Percentiles rank a stretch among this genome's conserved stretches.
Conservation (phyloP, 2,329 filamentous ascomycete genomes). For the Microsporum canis region DNA sequence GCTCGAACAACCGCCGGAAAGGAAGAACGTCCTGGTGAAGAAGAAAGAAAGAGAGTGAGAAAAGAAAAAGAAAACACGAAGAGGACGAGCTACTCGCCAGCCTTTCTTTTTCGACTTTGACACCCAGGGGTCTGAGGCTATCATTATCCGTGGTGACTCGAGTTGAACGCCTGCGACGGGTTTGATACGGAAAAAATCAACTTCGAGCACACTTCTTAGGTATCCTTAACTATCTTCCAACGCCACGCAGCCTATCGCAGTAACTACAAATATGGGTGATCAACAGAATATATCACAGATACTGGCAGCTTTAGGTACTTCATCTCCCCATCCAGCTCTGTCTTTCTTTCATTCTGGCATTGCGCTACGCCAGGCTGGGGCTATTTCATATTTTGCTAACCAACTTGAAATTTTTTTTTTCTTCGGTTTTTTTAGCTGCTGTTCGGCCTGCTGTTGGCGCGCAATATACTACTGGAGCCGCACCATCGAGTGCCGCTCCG, state of each 20-base stretch:
- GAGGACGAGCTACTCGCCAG: not conserved
- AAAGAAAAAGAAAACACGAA: not conserved
- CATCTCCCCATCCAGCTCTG: not conserved
- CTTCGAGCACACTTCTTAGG: not conserved
- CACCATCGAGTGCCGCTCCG: constrained; percentile 23
- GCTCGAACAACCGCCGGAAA: not conserved
- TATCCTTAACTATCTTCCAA: not conserved
- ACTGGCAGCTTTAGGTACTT: constrained; percentile 13
- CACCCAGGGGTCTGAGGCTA: not conserved
- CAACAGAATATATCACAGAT: constrained; percentile 15
- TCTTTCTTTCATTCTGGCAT: not conserved
- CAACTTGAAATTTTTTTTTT: not conserved
- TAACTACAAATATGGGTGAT: constrained; percentile 9
- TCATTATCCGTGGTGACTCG: not conserved
- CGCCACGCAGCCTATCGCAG: constrained; percentile 3
- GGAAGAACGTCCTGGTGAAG: not conserved
- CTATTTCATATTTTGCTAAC: not conserved
- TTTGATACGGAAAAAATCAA: not conserved
- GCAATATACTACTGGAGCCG: not conserved
- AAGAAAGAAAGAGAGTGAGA: not conserved
- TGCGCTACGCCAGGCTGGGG: not conserved
- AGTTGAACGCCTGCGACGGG: not conserved
- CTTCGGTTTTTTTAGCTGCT: constrained; percentile 29
- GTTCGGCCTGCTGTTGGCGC: constrained; percentile 34
- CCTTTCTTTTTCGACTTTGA: not conserved